Conservation (phyloP, 345 rosid genomes). For the Populus simonii region DNA sequence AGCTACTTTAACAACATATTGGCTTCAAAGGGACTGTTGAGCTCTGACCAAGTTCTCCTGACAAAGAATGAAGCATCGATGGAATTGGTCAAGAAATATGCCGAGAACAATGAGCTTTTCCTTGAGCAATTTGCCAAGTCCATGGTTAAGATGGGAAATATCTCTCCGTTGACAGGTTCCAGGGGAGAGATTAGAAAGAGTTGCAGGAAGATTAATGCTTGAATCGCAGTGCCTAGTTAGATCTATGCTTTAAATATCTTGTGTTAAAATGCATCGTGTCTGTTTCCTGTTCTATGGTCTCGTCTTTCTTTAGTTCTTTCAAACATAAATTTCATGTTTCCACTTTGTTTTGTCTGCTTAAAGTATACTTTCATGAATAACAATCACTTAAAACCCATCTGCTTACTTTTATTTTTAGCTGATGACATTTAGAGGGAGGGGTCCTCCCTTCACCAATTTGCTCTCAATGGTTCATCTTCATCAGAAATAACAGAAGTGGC, state of each 20-base stretch:
- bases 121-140: constrained; percentile 78
- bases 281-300: not conserved
- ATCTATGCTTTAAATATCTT: not conserved
- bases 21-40: constrained; percentile 68
- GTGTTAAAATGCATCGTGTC: not conserved
- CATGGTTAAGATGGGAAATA: constrained; percentile 83
- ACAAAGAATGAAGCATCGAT: constrained; percentile 51
- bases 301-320: not conserved
- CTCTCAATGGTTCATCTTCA: not conserved
- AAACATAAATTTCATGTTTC: not conserved
- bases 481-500: not conserved
- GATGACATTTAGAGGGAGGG: not conserved
- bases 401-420: not conserved
- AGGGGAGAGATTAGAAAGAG: constrained; percentile 71
- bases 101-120: constrained; percentile 55
- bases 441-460: not conserved
- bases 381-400: not conserved
- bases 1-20: constrained; percentile 73
- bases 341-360: not conserved
- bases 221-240: not conserved
- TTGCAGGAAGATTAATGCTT: constrained; percentile 71
- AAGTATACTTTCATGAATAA: not conserved
- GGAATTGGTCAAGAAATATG: constrained; percentile 71
- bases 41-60: constrained; percentile 69
- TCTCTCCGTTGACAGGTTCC: constrained; percentile 73